phyloP scores from a whole-genome alignment of 192 early-diverging fungal genomes.

The Umbelopsis isabellina region DNA sequence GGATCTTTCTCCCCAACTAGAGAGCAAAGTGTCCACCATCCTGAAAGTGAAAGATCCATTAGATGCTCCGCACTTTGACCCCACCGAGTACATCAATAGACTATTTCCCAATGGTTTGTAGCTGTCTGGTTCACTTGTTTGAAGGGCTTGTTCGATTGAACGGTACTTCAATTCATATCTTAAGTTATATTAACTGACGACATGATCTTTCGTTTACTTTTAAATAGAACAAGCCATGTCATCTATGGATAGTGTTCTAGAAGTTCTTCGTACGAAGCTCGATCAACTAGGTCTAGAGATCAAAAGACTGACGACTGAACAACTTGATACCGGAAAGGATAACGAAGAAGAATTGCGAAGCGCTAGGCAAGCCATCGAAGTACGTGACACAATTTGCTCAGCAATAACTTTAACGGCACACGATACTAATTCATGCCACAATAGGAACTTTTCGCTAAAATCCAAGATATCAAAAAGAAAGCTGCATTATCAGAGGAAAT shows the following conservation, averaged over 20 bases:
- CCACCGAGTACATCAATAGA: conserved; percentile 77
- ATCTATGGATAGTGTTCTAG: conserved; percentile 65
- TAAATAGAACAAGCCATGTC: conserved; percentile 64
- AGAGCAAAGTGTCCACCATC: conserved; percentile 57
- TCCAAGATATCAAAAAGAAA: conserved; percentile 84
- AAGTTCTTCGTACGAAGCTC: conserved; percentile 64
- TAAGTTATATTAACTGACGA: not conserved
- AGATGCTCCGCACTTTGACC: conserved; percentile 71
- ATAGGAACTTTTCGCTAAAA: conserved; percentile 77
- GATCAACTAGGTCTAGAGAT: conserved; percentile 65
- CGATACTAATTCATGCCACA: not conserved
- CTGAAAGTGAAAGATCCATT: conserved; percentile 64
- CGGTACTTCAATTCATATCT: not conserved
- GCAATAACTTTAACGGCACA: not conserved
- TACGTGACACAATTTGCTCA: conserved; percentile 30
- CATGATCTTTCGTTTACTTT: not conserved
- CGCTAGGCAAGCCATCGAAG: conserved; percentile 76
- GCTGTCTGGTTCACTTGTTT: not conserved
- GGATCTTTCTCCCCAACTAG: conserved; percentile 58
- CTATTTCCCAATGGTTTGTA: conserved; percentile 75
- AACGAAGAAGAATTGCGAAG: conserved; percentile 67
- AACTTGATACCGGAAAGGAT: conserved; percentile 64
- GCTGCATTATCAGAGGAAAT: conserved; percentile 83
- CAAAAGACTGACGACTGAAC: conserved; percentile 68
- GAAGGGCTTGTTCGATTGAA: not conserved